These are phyloP conservation scores for Colletotrichum sojae DNA, from an alignment of 2,329 filamentous ascomycete species.

Conservation along the genomic window DNA sequence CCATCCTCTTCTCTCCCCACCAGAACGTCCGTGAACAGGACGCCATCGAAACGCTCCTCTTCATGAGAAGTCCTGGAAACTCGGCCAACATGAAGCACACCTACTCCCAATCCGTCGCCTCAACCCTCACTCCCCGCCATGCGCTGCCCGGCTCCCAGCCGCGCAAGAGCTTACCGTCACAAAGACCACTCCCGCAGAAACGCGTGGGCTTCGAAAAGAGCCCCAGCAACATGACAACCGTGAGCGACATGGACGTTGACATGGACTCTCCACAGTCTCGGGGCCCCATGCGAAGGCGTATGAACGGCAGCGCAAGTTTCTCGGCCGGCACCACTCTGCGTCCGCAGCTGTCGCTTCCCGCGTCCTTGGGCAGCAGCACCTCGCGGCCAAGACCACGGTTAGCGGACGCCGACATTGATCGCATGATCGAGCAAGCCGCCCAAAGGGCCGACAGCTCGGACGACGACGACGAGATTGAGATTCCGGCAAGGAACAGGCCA, in stretches of 20 bases:
- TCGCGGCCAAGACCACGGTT: constrained; percentile 59
- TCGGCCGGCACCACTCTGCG: constrained; percentile 44
- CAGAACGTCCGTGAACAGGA: constrained; percentile 83
- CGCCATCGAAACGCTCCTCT: constrained; percentile 83
- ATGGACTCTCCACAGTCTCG: constrained; percentile 53
- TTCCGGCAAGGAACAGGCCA: constrained; percentile 55
- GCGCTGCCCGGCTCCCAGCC: constrained; percentile 63
- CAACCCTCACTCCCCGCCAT: constrained; percentile 46
- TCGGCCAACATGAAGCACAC: constrained; percentile 73
- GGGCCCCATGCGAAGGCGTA: constrained; percentile 44
- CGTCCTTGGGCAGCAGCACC: constrained; percentile 60
- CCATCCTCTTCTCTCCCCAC: constrained; percentile 77
- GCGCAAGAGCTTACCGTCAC: constrained; percentile 66
- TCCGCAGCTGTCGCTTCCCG: constrained; percentile 63
- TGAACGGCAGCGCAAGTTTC: constrained; percentile 49
- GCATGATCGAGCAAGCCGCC: constrained; percentile 68
- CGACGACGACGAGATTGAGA: constrained; percentile 70
- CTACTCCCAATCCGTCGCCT: constrained; percentile 61
- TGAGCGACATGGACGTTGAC: constrained; percentile 63
- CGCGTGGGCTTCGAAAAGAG: constrained; percentile 65
- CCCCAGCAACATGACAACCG: constrained; percentile 52
- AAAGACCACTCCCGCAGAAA: constrained; percentile 60
- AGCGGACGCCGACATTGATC: constrained; percentile 70
- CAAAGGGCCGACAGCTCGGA: constrained; percentile 68
- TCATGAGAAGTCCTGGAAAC: constrained; percentile 85